A percentile compares a stretch with the other conserved stretches of the same genome.
These are phyloP conservation scores for Seminavis robusta DNA, from an alignment of 108 stramenopile species.

Conservation along the genomic window DNA sequence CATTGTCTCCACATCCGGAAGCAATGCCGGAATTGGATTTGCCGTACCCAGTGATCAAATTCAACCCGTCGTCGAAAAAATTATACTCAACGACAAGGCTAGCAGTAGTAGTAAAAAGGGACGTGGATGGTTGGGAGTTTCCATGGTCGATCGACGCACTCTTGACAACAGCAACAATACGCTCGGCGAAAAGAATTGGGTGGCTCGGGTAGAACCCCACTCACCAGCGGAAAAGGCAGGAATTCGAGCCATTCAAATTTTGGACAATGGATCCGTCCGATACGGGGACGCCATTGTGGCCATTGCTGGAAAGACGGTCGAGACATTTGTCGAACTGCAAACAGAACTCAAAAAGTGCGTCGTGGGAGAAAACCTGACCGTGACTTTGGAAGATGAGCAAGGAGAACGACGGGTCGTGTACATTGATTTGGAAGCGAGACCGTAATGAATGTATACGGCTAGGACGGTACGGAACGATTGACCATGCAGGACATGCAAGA, in stretches of 20 bases:
- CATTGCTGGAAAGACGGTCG: constrained; percentile 51
- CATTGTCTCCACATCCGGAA: constrained; percentile 69
- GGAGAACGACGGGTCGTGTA: constrained; percentile 70
- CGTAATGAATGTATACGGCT: constrained; percentile 3
- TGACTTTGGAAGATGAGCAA: constrained; percentile 54
- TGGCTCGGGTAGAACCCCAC: constrained; percentile 16
- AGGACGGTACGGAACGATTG: background rate
- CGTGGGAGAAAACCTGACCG: constrained; percentile 46
- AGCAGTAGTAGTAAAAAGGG: constrained; percentile 1
- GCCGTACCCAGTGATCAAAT: constrained; percentile 75
- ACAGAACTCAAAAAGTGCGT: constrained; percentile 43
- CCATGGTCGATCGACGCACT: constrained; percentile 20
- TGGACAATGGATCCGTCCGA: constrained; percentile 5
- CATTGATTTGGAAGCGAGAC: constrained; percentile 39
- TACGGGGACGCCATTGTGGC: constrained; percentile 63
- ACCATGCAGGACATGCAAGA: no score
- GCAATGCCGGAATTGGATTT: constrained; percentile 80
- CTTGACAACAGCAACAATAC: background rate
- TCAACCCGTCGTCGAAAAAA: constrained; percentile 20
- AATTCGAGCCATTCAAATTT: constrained; percentile 22
- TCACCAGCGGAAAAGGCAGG: constrained; percentile 49
- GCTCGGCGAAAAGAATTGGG: constrained; percentile 15
- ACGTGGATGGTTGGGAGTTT: constrained; percentile 34
- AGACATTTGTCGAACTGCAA: constrained; percentile 38
- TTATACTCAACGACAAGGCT: constrained; percentile 34